phyloP scores from a whole-genome alignment of 2,329 filamentous ascomycete genomes.

The Coniella lustricola region DNA sequence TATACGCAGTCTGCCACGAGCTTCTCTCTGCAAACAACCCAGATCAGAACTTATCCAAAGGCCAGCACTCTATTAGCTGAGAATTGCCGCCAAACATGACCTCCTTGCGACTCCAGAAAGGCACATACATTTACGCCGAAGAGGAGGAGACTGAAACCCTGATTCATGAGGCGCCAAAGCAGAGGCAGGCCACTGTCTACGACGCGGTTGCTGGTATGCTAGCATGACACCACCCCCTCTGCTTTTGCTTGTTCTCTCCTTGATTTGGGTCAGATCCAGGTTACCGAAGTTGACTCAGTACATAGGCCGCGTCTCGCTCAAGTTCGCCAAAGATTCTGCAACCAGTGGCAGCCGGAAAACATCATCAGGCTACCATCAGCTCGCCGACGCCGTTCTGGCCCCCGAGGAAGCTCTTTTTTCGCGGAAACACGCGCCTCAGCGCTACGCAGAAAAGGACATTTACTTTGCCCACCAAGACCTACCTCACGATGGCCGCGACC shows the following conservation, averaged over 20 bases:
- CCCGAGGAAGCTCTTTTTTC: slow-evolving; percentile 69
- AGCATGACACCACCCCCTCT: not conserved
- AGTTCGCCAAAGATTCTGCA: slow-evolving; percentile 9
- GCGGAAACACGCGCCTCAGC: slow-evolving; percentile 53
- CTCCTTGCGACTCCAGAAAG: slow-evolving; percentile 18
- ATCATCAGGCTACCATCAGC: slow-evolving; percentile 20
- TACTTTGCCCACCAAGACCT: slow-evolving; percentile 61
- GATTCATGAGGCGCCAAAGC: slow-evolving; percentile 22
- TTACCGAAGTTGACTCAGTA: not conserved
- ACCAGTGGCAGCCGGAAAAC: slow-evolving; percentile 13
- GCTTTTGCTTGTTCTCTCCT: too few species aligned
- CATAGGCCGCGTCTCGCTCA: slow-evolving; percentile 16
- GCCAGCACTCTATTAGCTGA: not conserved
- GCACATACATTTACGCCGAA: slow-evolving; percentile 17
- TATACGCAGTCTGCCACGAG: too few species aligned
- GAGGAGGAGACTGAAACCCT: slow-evolving; percentile 18
- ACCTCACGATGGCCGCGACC: slow-evolving; percentile 34
- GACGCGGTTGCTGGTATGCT: slow-evolving; percentile 65
- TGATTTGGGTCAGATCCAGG: too few species aligned
- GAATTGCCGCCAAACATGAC: slow-evolving; percentile 17
- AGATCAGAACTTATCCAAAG: too few species aligned
- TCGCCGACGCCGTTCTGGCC: slow-evolving; percentile 37
- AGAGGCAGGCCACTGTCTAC: slow-evolving; percentile 51
- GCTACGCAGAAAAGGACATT: slow-evolving; percentile 64
- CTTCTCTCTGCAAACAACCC: not conserved